phyloP scores from a whole-genome alignment of 164 flowering plant genomes.

The Vitis vinifera region ASM3070453v1 NC_081816.1:9080001-9080500 shows the following conservation, averaged over 20 bases:
- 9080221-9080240: conserved; percentile 51
- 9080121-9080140: no score
- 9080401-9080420: conserved; percentile 96
- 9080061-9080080: no score
- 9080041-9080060: no score
- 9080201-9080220: not conserved
- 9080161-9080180: no score
- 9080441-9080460: conserved; percentile 43
- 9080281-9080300: conserved; percentile 58
- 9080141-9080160: no score
- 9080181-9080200: no score
- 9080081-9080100: no score
- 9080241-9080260: conserved; percentile 49
- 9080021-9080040: no score
- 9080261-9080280: conserved; percentile 48
- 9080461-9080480: conserved; percentile 67
- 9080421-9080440: conserved; percentile 89
- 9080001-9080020: no score
- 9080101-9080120: no score
- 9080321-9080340: conserved; percentile 47
- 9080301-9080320: conserved; percentile 50
- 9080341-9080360: conserved; percentile 36
- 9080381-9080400: conserved; percentile 66
- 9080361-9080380: conserved; percentile 60
- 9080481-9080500: conserved; percentile 60